A percentile compares a stretch with the other conserved stretches of the same genome.
Conservation (phyloP, 805 yeast species). For the Barnettozyma pratensis region DNA sequence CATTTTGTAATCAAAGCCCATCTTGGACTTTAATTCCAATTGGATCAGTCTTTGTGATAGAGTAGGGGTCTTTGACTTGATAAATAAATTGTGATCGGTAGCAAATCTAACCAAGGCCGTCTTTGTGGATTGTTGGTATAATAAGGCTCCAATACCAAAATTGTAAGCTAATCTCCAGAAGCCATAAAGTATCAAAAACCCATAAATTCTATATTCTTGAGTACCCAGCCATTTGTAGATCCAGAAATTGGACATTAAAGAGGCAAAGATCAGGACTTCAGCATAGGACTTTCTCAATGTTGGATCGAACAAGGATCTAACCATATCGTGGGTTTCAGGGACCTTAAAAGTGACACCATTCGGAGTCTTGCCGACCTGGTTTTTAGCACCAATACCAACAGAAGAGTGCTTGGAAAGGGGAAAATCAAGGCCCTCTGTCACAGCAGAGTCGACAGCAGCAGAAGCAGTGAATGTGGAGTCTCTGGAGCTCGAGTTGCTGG, state of each 20-base stretch:
- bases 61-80: conserved; percentile 26
- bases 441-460: neutral
- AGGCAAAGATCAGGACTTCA: conserved; percentile 53
- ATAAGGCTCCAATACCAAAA: conserved; percentile 69
- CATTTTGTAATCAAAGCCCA: conserved; percentile 33
- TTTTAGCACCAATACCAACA: too few species aligned
- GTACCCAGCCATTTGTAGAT: conserved; percentile 27
- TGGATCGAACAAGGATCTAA: conserved; percentile 75
- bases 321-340: conserved; percentile 73
- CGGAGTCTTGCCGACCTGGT: conserved; percentile 20
- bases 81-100: conserved; percentile 39
- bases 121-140: conserved; percentile 61
- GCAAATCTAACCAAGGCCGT: conserved; percentile 51
- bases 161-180: conserved; percentile 77
- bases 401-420: too few species aligned
- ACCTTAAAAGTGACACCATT: conserved; percentile 29
- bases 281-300: conserved; percentile 60
- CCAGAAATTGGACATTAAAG: conserved; percentile 32
- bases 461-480: neutral
- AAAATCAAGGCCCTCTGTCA: too few species aligned
- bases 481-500: too few species aligned
- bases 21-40: conserved; percentile 42
- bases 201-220: conserved; percentile 12
- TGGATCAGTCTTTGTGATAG: conserved; percentile 37
- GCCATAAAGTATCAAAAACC: conserved; percentile 51